A percentile compares a stretch with the other conserved stretches of the same genome.
These are phyloP conservation scores for Skeletonema costatum DNA, from an alignment of 108 stramenopile species.

Conservation along the genomic window DNA sequence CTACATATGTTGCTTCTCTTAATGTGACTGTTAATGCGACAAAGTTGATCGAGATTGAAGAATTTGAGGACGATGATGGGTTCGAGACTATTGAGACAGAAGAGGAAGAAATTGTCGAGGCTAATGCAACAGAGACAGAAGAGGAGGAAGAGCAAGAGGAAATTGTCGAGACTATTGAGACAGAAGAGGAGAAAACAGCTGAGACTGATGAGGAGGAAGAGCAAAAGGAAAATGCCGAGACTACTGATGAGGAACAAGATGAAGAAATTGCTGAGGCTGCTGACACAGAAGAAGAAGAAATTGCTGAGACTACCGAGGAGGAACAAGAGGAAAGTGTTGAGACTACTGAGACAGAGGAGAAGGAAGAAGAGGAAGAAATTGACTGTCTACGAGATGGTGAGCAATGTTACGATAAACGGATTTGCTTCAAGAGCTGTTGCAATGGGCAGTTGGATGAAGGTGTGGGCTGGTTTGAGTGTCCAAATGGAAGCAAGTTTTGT, in stretches of 20 bases:
- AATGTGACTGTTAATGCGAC: not conserved
- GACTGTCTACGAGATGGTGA: not conserved
- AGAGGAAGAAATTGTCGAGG: not conserved
- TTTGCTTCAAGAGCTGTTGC: not conserved
- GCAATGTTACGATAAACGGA: not conserved
- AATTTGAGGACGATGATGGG: not conserved
- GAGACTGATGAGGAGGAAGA: too few species aligned
- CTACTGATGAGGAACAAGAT: too few species aligned
- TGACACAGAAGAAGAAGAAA: not conserved
- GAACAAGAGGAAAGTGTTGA: not conserved
- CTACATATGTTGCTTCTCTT: not conserved
- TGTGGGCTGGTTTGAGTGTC: not conserved
- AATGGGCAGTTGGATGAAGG: not conserved
- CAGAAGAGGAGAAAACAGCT: too few species aligned
- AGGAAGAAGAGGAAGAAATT: not conserved
- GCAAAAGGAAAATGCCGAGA: too few species aligned
- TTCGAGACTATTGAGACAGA: not conserved
- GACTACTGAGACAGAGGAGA: not conserved
- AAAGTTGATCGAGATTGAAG: not conserved
- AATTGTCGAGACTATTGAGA: too few species aligned
- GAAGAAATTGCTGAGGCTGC: not conserved
- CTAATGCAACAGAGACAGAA: too few species aligned
- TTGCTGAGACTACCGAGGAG: too few species aligned
- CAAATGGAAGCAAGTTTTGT: not conserved
- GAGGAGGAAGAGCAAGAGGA: too few species aligned